Percentiles rank a stretch among this genome's conserved stretches.
Evolutionary conservation across 2,329 filamentous ascomycete genomes (phyloP).

Genomic region (Ophiostoma perfectum): DNA sequence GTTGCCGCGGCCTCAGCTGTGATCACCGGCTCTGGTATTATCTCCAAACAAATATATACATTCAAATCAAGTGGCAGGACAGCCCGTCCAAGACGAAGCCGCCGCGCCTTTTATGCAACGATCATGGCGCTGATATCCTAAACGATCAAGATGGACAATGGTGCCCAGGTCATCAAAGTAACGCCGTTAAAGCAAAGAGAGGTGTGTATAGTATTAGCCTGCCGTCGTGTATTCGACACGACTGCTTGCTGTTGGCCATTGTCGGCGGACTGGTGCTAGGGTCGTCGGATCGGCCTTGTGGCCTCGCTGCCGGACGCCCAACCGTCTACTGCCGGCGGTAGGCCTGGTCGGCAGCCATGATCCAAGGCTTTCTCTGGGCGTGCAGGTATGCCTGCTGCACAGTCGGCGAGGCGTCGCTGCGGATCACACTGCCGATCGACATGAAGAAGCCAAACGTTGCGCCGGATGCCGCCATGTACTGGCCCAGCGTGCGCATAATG

Average conservation of each 20-base stretch:
- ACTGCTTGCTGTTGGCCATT: background rate
- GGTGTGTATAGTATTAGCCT: background rate
- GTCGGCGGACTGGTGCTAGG: background rate
- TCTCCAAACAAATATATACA: constrained; percentile 1
- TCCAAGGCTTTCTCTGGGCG: constrained; percentile 67
- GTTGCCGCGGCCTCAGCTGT: no score
- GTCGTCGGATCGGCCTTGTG: no score
- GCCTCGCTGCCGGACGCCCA: no score
- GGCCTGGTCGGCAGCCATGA: constrained; percentile 45
- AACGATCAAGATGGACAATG: background rate
- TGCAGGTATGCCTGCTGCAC: constrained; percentile 69
- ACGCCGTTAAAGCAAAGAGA: constrained; percentile 8
- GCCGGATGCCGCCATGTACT: constrained; percentile 94
- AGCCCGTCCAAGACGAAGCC: background rate
- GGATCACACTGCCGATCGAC: constrained; percentile 95
- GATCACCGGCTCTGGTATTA: no score
- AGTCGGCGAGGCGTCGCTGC: constrained; percentile 72
- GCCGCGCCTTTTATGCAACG: background rate
- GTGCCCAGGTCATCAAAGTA: background rate
- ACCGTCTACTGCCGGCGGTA: constrained; percentile 32
- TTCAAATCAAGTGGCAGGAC: background rate
- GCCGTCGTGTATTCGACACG: background rate
- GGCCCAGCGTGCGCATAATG: constrained; percentile 86
- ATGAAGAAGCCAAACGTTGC: constrained; percentile 99
- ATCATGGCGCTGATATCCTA: constrained; percentile 6